Base-by-base conservation (phyloP, 768 basidiomycete species). In the Lyophyllum shimeji region DNA sequence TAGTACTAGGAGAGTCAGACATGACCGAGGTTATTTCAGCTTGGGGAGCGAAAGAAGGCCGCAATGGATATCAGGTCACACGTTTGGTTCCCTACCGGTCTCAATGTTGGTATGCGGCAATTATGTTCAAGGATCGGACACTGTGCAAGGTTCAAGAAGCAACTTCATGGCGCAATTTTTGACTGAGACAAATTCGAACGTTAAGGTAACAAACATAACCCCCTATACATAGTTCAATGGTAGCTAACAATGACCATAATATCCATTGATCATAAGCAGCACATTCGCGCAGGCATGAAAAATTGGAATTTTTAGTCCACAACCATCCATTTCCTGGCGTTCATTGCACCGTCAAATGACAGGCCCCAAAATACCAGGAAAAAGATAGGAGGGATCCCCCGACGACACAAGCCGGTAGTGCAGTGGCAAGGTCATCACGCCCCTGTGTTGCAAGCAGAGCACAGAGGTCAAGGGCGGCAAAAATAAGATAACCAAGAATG, bases 401-500 rank as follows among this genome's bases (percentile, higher is more conserved):
- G 73, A 75, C 74, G 60, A 75, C 74, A 61, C 74, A 67, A 66
- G 74, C 74, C 40, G 20, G 51, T n/a, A 52, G 51, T 52, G 51
- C 51, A 52, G 51, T 23, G 20, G 51, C 51, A 29, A 65, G 72
- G 74, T 75, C 74, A 75, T 76, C 74, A 27, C 53, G 64, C 52
- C 70, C 52, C 58, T 54, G 67, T 71, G 74, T 67, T 75, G 75
- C 74, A 76, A 75, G 74, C 74, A 75, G 74, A 75, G 74, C 72
- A 67, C 72, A 45, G 43, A 45, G 57, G 55, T 42, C 65, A 61
- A 43, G 60, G 64, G 52, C 63, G 60, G 40, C 67, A 55, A 60
- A 63, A 55, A 52, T 52, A 29, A 52, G 51, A 52, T 52, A 52
- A 52, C 51, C 51, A 52, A 52, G 51, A 52, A 52, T 52, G 51